Evolutionary conservation across 306 rosid genomes (phyloP).

Genomic region (Betula pendula): DNA sequence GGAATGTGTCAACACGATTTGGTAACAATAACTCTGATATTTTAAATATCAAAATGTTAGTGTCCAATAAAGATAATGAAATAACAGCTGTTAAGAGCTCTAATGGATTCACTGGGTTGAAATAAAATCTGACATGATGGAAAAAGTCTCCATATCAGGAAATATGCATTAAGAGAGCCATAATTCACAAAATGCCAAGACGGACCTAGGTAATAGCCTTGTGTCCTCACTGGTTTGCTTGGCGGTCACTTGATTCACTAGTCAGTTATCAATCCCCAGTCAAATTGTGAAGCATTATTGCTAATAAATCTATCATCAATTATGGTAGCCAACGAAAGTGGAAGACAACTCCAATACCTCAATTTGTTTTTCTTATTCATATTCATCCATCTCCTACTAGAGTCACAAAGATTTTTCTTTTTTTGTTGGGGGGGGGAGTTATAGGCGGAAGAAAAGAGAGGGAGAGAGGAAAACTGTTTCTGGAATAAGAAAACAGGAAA

Average conservation of each 20-base stretch:
- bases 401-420: neutral
- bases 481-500: constrained; percentile 11
- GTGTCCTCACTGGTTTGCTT: neutral
- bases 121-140: too few relatives aligned
- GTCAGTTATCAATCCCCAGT: neutral
- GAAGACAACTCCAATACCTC: neutral
- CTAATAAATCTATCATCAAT: neutral
- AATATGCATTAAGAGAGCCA: neutral
- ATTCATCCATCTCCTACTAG: neutral
- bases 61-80: too few relatives aligned
- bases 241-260: neutral
- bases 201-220: neutral
- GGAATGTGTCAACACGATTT: too few relatives aligned
- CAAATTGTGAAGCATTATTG: neutral
- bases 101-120: too few relatives aligned
- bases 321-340: neutral
- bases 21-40: too few relatives aligned
- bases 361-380: neutral
- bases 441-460: neutral
- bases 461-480: neutral
- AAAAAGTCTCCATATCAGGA: too few relatives aligned
- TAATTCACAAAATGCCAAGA: neutral
- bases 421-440: neutral
- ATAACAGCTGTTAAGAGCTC: too few relatives aligned
- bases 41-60: too few relatives aligned